Evolutionary conservation across 306 rosid genomes (phyloP).

Genomic region (Glycyrrhiza uralensis): DNA sequence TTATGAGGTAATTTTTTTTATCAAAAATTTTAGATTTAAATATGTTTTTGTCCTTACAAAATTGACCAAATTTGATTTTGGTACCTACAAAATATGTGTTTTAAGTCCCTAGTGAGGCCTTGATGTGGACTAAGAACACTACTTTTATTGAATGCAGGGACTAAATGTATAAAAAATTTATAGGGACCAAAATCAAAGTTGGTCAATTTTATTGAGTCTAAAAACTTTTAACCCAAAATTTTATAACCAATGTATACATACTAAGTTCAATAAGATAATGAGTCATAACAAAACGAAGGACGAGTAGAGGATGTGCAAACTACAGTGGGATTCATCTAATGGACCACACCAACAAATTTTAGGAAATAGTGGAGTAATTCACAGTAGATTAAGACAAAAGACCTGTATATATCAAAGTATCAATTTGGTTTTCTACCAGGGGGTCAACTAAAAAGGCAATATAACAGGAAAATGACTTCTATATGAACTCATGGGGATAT

Average conservation of each 20-base stretch:
- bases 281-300: not conserved
- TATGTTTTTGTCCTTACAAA: too few relatives aligned
- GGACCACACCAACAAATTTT: not conserved
- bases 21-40: too few relatives aligned
- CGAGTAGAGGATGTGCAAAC: not conserved
- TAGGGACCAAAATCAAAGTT: too few relatives aligned
- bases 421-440: not conserved
- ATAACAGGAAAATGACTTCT: not conserved
- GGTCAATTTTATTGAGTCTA: too few relatives aligned
- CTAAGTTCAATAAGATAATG: not conserved
- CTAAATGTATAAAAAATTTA: too few relatives aligned
- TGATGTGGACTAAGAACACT: too few relatives aligned
- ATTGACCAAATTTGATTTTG: too few relatives aligned
- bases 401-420: not conserved
- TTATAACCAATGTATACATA: not conserved
- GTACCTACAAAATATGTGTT: too few relatives aligned
- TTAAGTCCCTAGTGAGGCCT: too few relatives aligned
- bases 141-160: too few relatives aligned
- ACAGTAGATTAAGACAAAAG: not conserved
- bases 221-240: too few relatives aligned
- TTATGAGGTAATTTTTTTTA: constrained; percentile 59
- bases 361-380: not conserved
- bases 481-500: not conserved
- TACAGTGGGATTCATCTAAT: not conserved
- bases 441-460: not conserved